Evolutionary conservation across 2,329 filamentous ascomycete species (phyloP).

Genomic region (Sordariomycetes sp.): DNA sequence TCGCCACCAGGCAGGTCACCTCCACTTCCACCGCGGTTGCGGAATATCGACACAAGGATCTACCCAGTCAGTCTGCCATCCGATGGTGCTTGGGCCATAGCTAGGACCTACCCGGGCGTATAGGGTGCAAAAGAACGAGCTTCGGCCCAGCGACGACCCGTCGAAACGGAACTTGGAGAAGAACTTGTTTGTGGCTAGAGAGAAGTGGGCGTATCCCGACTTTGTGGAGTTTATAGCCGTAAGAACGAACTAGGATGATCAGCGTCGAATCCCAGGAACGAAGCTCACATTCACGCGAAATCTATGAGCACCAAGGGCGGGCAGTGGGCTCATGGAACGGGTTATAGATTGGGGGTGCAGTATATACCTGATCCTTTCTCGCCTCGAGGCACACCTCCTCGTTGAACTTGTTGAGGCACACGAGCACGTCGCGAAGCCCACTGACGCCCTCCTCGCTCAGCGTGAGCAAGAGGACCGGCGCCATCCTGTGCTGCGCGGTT

Average conservation of each 20-base stretch:
- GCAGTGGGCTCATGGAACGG: neutral
- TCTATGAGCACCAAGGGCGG: neutral
- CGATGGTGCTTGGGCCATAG: neutral
- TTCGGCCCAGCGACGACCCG: slow-evolving; percentile 35
- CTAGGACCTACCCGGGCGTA: slow-evolving; percentile 24
- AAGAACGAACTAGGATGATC: slow-evolving; percentile 50
- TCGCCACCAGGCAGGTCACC: slow-evolving; percentile 46
- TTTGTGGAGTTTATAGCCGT: slow-evolving; percentile 73
- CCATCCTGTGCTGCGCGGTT: slow-evolving; percentile 14
- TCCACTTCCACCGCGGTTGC: slow-evolving; percentile 39
- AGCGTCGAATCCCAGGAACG: neutral
- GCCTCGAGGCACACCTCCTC: slow-evolving; percentile 70
- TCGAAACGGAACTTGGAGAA: slow-evolving; percentile 63
- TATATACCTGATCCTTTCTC: slow-evolving; percentile 50
- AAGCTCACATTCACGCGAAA: neutral
- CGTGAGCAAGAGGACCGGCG: slow-evolving; percentile 61
- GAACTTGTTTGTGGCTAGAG: slow-evolving; percentile 56
- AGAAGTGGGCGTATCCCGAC: slow-evolving; percentile 66
- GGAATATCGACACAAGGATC: slow-evolving; percentile 65
- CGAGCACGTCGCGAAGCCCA: slow-evolving; percentile 60
- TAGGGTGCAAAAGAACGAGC: slow-evolving; percentile 64
- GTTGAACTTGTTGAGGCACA: slow-evolving; percentile 69
- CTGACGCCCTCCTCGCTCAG: slow-evolving; percentile 62
- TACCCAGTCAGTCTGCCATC: slow-evolving; percentile 14
- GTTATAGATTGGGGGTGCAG: neutral